Percentiles rank a stretch among this genome's conserved stretches.
Evolutionary conservation across 2,329 filamentous ascomycete genomes (phyloP).

Genomic region (Sarocladium oryzae): DNA sequence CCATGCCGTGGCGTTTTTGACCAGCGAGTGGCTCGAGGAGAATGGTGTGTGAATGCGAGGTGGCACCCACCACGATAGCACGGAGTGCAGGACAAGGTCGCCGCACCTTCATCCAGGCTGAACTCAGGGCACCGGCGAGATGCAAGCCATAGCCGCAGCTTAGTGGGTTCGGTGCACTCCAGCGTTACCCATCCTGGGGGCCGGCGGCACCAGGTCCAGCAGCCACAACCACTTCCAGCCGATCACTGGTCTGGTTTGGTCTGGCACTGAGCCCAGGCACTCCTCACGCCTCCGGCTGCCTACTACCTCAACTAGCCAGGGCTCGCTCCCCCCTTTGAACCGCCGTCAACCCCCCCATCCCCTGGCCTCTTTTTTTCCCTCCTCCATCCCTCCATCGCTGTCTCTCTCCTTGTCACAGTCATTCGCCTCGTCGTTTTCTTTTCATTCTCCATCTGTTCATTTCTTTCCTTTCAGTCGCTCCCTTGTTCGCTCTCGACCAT

Average conservation of each 20-base stretch:
- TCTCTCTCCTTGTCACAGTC: conserved; percentile 29
- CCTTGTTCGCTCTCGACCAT: conserved; percentile 37
- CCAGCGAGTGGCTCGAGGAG: neutral
- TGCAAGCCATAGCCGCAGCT: neutral
- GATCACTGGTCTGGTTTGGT: neutral
- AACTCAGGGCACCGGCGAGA: neutral
- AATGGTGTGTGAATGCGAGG: too few species aligned
- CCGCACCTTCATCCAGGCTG: too few species aligned
- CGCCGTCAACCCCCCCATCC: conserved; percentile 18
- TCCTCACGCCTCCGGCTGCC: neutral
- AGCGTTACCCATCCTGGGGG: neutral
- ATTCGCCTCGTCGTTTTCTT: conserved; percentile 30
- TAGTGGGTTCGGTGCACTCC: neutral
- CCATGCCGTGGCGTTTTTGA: neutral
- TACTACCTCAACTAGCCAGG: neutral
- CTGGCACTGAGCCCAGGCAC: neutral
- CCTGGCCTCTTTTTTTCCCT: conserved; percentile 28
- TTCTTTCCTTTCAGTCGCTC: conserved; percentile 46
- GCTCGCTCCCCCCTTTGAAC: neutral
- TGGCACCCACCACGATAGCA: too few species aligned
- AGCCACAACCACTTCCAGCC: neutral
- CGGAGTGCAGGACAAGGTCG: too few species aligned
- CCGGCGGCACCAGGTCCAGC: neutral
- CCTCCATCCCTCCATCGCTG: conserved; percentile 26
- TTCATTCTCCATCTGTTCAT: conserved; percentile 34